Evolutionary conservation across 1,139 yeast species (phyloP).

Genomic region (Chernovozyma sophiae-reginae): DNA sequence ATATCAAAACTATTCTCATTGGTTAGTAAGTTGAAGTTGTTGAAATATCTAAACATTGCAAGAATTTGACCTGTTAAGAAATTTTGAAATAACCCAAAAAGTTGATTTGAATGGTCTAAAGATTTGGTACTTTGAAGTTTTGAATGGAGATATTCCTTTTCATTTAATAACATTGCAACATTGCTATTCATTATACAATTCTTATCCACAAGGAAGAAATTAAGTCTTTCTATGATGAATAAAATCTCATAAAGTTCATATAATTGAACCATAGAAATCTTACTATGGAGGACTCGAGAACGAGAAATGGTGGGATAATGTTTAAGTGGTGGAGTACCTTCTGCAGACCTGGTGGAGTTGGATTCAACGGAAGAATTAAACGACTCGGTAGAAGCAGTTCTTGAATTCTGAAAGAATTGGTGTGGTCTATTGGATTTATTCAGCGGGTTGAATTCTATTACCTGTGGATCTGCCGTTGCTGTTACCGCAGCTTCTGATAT

Average conservation of each 20-base stretch:
- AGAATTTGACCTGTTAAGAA: conserved; percentile 2
- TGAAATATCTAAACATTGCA: conserved; percentile 6
- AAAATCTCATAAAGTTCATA: conserved; percentile 35
- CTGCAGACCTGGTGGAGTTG: background rate
- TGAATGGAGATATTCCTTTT: conserved; percentile 1
- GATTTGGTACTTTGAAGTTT: conserved; percentile 2
- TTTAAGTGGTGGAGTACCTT: background rate
- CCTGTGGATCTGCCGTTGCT: too few species aligned
- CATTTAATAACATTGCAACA: conserved; percentile 2
- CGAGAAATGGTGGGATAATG: too few species aligned
- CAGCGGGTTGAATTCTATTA: too few species aligned
- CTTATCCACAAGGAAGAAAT: conserved; percentile 18
- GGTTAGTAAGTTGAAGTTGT: conserved; percentile 2
- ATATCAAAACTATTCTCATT: conserved; percentile 2
- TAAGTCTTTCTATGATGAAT: conserved; percentile 31
- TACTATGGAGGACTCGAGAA: too few species aligned
- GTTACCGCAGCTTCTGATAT: too few species aligned
- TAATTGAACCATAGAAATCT: conserved; percentile 21
- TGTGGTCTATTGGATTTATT: too few species aligned
- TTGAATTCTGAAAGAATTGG: background rate
- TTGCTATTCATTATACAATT: conserved; percentile 4
- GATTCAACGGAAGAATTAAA: background rate
- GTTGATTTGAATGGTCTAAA: conserved; percentile 5
- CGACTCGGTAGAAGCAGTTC: background rate
- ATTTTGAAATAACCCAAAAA: conserved; percentile 3